Base-by-base conservation (phyloP, 2,329 filamentous ascomycete species). In the Penicillium sclerotiorum region DNA sequence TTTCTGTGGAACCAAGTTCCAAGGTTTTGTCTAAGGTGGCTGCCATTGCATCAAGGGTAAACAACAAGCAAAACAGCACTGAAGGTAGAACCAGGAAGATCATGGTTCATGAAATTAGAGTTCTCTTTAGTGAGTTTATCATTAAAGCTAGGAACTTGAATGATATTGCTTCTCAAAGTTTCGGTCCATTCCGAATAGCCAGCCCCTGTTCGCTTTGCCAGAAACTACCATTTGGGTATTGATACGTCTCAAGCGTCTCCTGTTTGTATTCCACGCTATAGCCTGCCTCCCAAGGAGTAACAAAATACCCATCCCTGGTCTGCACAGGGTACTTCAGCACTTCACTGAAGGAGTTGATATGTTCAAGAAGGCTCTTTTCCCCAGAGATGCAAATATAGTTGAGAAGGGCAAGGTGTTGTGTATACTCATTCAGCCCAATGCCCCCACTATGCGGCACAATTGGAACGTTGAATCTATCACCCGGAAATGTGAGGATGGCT, bases 161-260 rank as follows among this genome's bases (percentile, higher is more conserved):
- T n/a, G n/a, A n/a, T n/a, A n/a, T n/a, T n/a, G n/a, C n/a, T n/a
- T n/a, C n/a, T 28, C 25, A 28, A 28, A 28, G 25, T 28, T 12
- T 28, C 25, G 25, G 12, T 28, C 25, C 25, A 28, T 28, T 39
- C n/a, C 36, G 18, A 5, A 39, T 39, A 17, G 36, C 36, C 8
- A 49, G 46, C 4, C 66, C 66, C 44, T 66, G 52, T 7, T 66
- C 64, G 30, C 59, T 64, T 3, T 43, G 54, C 66, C 66, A 69
- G 50, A 69, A 69, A 32, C 52, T 65, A 1, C 66, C 66, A 17
- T 54, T 53, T 6, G 64, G 65, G 38, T 64, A 67, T 2, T 60
- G 15, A 23, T 39, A 39, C 8, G 18, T 39, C 6, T 8, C 61
- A 47, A 67, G 65, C 51, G 62, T 62, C 40, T 66, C 64, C 22